phyloP scores from a whole-genome alignment of 2,329 filamentous ascomycete genomes.

The Capronia epimyces region DNA sequence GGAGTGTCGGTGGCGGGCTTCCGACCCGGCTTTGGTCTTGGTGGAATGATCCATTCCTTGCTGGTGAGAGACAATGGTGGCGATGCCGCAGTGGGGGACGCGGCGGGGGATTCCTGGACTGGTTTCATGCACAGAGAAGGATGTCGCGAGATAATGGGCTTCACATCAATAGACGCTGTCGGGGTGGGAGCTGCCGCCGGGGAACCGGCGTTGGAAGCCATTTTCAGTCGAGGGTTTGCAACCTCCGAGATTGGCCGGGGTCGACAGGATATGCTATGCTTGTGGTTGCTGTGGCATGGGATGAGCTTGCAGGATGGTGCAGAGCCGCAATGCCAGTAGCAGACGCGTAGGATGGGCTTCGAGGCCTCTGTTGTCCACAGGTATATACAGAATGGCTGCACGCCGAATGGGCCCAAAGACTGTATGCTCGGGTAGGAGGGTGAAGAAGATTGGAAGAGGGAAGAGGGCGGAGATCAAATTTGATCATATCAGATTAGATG shows the following conservation, averaged over 20 bases:
- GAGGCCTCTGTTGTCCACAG: not conserved
- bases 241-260: slow-evolving; percentile 30
- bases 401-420: not conserved
- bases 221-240: slow-evolving; percentile 1
- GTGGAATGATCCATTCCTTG: slow-evolving; percentile 81
- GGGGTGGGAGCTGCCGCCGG: slow-evolving; percentile 12
- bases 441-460: not conserved
- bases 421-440: not conserved
- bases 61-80: slow-evolving; percentile 58
- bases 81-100: slow-evolving; percentile 34
- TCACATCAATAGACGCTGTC: slow-evolving; percentile 10
- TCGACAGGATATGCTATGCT: not conserved
- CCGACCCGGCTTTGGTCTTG: slow-evolving; percentile 79
- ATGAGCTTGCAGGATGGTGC: not conserved
- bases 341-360: not conserved
- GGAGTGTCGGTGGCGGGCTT: slow-evolving; percentile 93
- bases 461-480: slow-evolving; percentile 19
- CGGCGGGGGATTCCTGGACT: slow-evolving; percentile 22
- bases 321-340: not conserved
- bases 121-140: slow-evolving; percentile 29
- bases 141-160: slow-evolving; percentile 18
- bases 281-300: slow-evolving; percentile 1
- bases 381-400: not conserved
- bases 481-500: slow-evolving; percentile 35
- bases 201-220: slow-evolving; percentile 18